These are phyloP conservation scores for Backusella westeae DNA, from an alignment of 192 early-diverging fungal species.

Conservation along the genomic window DNA sequence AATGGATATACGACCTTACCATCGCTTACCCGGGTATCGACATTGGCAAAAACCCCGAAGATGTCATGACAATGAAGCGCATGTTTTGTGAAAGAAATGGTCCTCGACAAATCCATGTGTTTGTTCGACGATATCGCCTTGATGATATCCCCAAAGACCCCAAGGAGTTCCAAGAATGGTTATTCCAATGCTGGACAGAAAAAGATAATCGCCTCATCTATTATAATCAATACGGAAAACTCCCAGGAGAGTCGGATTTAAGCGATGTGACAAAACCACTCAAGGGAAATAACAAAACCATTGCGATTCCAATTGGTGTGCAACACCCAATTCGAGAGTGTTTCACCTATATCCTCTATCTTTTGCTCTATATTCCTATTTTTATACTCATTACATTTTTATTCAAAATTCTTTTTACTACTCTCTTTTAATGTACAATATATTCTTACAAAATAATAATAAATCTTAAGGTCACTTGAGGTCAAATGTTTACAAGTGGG, in stretches of 20 bases:
- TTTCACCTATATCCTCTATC: not conserved
- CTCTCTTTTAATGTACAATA: not conserved
- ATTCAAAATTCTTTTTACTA: not conserved
- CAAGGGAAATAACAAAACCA: not conserved
- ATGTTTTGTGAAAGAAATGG: slow-evolving; percentile 72
- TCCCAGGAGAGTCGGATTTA: slow-evolving; percentile 42
- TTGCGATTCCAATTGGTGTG: not conserved
- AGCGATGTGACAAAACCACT: not conserved
- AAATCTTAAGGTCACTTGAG: not conserved
- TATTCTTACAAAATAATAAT: not conserved
- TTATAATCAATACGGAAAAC: slow-evolving; percentile 75
- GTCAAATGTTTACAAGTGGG: not conserved
- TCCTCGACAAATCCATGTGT: slow-evolving; percentile 80
- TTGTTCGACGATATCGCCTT: slow-evolving; percentile 66
- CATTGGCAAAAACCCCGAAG: slow-evolving; percentile 68
- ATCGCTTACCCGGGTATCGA: slow-evolving; percentile 83
- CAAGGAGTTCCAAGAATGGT: slow-evolving; percentile 73
- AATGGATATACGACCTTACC: slow-evolving; percentile 86
- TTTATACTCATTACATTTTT: not conserved
- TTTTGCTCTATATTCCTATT: not conserved
- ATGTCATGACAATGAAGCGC: slow-evolving; percentile 74
- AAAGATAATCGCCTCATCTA: slow-evolving; percentile 80
- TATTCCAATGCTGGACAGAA: slow-evolving; percentile 72
- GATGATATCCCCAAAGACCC: slow-evolving; percentile 68
- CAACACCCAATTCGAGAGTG: not conserved